Evolutionary conservation across 2,329 filamentous ascomycete genomes (phyloP).

Genomic region (Didymella glomerata): DNA sequence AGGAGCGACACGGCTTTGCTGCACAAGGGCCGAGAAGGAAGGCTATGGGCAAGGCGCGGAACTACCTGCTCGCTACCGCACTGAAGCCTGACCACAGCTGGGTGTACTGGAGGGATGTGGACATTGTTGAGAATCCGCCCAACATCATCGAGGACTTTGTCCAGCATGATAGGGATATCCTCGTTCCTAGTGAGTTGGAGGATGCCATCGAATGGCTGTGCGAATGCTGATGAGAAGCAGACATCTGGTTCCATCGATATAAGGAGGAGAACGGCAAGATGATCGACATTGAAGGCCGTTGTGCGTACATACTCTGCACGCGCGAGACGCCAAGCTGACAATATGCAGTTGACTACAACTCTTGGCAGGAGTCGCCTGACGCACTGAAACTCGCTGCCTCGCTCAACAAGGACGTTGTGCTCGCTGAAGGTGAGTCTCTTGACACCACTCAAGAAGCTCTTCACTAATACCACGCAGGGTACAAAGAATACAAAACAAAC

Average conservation of each 20-base stretch:
- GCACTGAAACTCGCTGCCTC: slow-evolving; percentile 75
- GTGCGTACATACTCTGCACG: slow-evolving; percentile 61
- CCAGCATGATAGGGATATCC: slow-evolving; percentile 88
- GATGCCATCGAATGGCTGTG: neutral
- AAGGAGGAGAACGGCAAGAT: slow-evolving; percentile 67
- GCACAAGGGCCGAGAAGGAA: slow-evolving; percentile 91
- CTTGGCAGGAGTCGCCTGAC: slow-evolving; percentile 94
- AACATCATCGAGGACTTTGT: slow-evolving; percentile 95
- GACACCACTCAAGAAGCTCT: neutral
- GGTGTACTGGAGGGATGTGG: slow-evolving; percentile 98
- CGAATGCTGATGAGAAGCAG: slow-evolving; percentile 58
- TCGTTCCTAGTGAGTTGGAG: slow-evolving; percentile 83
- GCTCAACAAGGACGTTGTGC: slow-evolving; percentile 79
- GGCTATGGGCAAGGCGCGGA: slow-evolving; percentile 87
- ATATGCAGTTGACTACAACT: slow-evolving; percentile 90
- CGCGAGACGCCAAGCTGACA: slow-evolving; percentile 18
- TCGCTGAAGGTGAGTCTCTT: slow-evolving; percentile 76
- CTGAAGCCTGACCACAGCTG: slow-evolving; percentile 94
- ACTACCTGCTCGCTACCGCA: slow-evolving; percentile 85
- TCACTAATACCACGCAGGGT: slow-evolving; percentile 65
- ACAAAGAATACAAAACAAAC: slow-evolving; percentile 91
- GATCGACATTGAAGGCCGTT: slow-evolving; percentile 90
- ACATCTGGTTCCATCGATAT: slow-evolving; percentile 97
- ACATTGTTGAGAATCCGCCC: slow-evolving; percentile 89
- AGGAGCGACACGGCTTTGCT: slow-evolving; percentile 83